Evolutionary conservation across 1,284 basidiomycete species (phyloP).

Genomic region (Sporisorium graminicola): DNA sequence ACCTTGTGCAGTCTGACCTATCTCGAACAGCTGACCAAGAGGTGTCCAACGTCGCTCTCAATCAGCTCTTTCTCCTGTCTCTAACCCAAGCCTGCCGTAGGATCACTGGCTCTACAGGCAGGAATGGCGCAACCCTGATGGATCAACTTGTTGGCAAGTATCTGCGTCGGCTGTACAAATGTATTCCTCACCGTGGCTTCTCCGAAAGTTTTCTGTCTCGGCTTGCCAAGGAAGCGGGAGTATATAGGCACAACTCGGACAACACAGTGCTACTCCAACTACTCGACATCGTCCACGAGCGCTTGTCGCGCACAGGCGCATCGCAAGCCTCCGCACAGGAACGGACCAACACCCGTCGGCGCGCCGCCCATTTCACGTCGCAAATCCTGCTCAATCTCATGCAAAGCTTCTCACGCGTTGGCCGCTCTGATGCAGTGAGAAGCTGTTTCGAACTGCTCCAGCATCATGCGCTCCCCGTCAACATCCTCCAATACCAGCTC

Average conservation of each 20-base stretch:
- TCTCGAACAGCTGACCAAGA: neutral
- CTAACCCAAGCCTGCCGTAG: neutral
- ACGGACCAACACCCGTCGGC: neutral
- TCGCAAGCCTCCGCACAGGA: neutral
- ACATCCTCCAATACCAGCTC: conserved; percentile 30
- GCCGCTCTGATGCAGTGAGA: conserved; percentile 9
- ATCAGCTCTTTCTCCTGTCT: conserved; percentile 16
- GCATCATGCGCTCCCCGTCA: neutral
- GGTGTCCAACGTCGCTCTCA: neutral
- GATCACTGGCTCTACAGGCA: neutral
- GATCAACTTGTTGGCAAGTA: conserved; percentile 6
- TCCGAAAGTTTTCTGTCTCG: conserved; percentile 3
- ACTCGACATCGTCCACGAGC: neutral
- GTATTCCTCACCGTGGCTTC: neutral
- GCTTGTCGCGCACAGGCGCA: neutral
- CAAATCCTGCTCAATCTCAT: conserved; percentile 18
- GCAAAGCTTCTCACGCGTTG: conserved; percentile 11
- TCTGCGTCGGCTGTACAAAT: neutral
- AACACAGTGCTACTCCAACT: neutral
- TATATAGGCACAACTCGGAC: neutral
- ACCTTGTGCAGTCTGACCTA: neutral
- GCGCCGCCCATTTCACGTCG: neutral
- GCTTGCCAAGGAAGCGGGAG: neutral
- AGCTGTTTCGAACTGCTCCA: conserved; percentile 22
- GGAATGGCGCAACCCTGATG: neutral